These are phyloP conservation scores for Tolypocladium album DNA, from an alignment of 2,329 filamentous ascomycete genomes.

Conservation along the genomic window DNA sequence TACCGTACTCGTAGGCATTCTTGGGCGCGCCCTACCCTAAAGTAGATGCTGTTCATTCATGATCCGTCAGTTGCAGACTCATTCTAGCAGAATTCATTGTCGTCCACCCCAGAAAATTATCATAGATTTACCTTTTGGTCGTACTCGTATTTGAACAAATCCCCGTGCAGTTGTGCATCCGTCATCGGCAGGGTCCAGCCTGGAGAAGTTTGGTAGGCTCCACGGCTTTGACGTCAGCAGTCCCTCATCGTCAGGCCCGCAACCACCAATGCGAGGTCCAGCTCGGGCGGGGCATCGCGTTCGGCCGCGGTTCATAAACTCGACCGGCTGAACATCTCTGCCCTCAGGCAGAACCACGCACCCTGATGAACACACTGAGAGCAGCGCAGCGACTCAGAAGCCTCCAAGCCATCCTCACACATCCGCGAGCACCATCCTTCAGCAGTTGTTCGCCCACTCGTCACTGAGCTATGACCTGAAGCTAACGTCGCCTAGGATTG, in stretches of 20 bases:
- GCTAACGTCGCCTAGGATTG: neutral
- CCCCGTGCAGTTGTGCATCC: neutral
- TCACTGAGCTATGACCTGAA: neutral
- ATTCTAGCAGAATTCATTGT: neutral
- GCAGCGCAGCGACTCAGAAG: conserved; percentile 13
- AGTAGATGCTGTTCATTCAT: neutral
- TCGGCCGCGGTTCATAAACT: neutral
- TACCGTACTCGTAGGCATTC: too few relatives aligned
- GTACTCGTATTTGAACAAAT: neutral
- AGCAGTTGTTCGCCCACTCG: neutral
- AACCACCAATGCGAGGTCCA: neutral
- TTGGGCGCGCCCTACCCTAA: neutral
- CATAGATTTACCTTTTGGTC: neutral
- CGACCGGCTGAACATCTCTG: neutral
- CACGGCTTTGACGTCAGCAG: neutral
- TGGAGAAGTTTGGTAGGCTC: neutral
- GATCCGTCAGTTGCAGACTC: neutral
- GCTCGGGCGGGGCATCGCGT: neutral
- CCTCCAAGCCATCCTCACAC: conserved; percentile 9
- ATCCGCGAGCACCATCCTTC: conserved; percentile 3
- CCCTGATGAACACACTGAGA: conserved; percentile 14
- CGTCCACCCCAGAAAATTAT: too few relatives aligned
- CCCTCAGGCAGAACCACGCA: neutral
- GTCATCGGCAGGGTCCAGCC: neutral
- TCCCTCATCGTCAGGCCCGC: neutral